A percentile compares a stretch with the other conserved stretches of the same genome.
Evolutionary conservation across 2,329 filamentous ascomycete species (phyloP).

Genomic region (Xylogone sp.): DNA sequence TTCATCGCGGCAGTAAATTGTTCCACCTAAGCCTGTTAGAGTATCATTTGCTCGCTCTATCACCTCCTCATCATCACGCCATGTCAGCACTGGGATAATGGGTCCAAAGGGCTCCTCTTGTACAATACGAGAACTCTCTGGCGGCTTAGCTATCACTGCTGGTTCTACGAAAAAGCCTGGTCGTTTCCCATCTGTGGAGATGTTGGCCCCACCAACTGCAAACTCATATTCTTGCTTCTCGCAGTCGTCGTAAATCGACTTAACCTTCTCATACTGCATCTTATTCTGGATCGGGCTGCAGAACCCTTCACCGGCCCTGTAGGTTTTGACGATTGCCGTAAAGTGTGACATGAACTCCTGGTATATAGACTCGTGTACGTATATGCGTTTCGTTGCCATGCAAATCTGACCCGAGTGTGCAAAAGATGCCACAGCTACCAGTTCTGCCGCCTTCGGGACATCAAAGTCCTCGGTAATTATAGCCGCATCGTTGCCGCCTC

Average conservation of each 20-base stretch:
- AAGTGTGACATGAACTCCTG: constrained; percentile 48
- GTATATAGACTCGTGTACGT: constrained; percentile 57
- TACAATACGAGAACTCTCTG: too few species aligned
- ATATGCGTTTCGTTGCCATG: constrained; percentile 53
- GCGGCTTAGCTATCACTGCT: too few species aligned
- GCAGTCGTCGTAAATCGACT: too few species aligned
- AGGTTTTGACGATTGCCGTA: constrained; percentile 28
- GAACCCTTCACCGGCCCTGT: too few species aligned
- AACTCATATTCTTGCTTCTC: too few species aligned
- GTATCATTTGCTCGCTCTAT: constrained; percentile 43
- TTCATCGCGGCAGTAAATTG: constrained; percentile 48
- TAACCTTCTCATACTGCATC: too few species aligned
- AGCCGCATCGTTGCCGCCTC: constrained; percentile 50
- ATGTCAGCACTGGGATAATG: constrained; percentile 43
- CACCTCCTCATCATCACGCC: constrained; percentile 42
- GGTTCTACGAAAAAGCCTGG: too few species aligned
- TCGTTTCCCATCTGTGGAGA: too few species aligned
- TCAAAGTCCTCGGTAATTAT: constrained; percentile 51
- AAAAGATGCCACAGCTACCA: constrained; percentile 37
- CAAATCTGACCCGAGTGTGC: constrained; percentile 44
- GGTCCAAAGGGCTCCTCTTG: constrained; percentile 35
- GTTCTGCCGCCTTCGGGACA: constrained; percentile 39
- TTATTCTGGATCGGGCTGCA: too few species aligned
- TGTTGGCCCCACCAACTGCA: too few species aligned
- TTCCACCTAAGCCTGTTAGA: constrained; percentile 47